These are phyloP conservation scores for Gonapodya prolifera DNA, from an alignment of 192 early-diverging fungal species.

Conservation along the genomic window DNA sequence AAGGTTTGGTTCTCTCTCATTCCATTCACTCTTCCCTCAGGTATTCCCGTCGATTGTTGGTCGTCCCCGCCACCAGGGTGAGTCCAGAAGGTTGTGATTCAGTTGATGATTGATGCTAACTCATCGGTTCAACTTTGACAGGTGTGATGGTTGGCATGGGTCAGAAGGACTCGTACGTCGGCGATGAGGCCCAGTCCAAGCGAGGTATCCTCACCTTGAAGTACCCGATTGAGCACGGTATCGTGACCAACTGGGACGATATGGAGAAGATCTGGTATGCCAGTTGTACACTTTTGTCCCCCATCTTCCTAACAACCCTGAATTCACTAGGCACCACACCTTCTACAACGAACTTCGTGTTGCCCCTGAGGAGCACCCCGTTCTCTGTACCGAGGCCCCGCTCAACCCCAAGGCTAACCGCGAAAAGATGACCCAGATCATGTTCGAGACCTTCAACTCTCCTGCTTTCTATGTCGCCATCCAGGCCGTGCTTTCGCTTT, in stretches of 20 bases:
- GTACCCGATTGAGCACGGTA: slow-evolving; percentile 64
- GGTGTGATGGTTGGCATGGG: slow-evolving; percentile 63
- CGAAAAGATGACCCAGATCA: slow-evolving; percentile 49
- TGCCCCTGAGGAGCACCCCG: slow-evolving; percentile 49
- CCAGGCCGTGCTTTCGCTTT: slow-evolving; percentile 42
- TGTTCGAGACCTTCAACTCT: slow-evolving; percentile 51
- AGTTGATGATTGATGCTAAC: no score
- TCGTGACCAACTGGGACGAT: slow-evolving; percentile 67
- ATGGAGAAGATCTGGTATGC: slow-evolving; percentile 58
- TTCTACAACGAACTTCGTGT: slow-evolving; percentile 55
- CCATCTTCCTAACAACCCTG: background rate
- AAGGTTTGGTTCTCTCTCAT: background rate
- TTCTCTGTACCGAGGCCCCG: slow-evolving; percentile 48
- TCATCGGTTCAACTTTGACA: no score
- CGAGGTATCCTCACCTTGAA: slow-evolving; percentile 55
- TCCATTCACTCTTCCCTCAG: background rate
- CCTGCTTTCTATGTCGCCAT: slow-evolving; percentile 50
- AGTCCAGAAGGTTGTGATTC: background rate
- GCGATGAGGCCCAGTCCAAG: slow-evolving; percentile 62
- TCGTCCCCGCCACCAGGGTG: slow-evolving; percentile 47
- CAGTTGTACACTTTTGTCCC: background rate
- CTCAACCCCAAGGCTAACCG: slow-evolving; percentile 49
- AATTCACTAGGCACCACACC: slow-evolving; percentile 32
- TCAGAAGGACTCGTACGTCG: slow-evolving; percentile 60
- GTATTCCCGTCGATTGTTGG: slow-evolving; percentile 37